Conservation (phyloP, 2,329 filamentous ascomycete species). For the Whalleya microplaca region DNA sequence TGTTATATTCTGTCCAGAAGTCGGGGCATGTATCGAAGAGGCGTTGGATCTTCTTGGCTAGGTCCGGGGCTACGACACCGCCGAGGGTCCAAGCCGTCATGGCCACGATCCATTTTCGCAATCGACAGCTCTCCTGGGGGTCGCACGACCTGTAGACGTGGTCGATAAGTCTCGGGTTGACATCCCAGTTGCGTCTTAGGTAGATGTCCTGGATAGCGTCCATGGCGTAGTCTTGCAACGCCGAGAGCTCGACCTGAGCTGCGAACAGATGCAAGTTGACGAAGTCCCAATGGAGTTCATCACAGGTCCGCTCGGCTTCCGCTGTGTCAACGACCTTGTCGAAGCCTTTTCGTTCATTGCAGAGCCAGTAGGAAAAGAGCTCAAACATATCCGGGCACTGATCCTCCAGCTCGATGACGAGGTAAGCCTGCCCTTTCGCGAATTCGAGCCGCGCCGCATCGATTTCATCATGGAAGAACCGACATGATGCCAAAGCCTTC, state of each 20-base stretch:
- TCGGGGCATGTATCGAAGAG: conserved; percentile 50
- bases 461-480: conserved; percentile 35
- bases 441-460: conserved; percentile 31
- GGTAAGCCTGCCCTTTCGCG: conserved; percentile 26
- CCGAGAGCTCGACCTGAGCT: conserved; percentile 51
- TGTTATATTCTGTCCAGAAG: conserved; percentile 54
- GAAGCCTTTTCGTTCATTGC: conserved; percentile 31
- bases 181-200: conserved; percentile 61
- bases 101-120: conserved; percentile 63
- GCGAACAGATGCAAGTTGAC: conserved; percentile 63
- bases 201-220: conserved; percentile 63
- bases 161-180: conserved; percentile 53
- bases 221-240: conserved; percentile 60
- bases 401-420: conserved; percentile 35
- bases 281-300: conserved; percentile 58
- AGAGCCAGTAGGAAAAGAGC: conserved; percentile 40
- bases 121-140: conserved; percentile 50
- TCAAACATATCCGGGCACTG: conserved; percentile 40
- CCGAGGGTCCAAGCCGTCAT: conserved; percentile 62
- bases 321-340: conserved; percentile 34
- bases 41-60: conserved; percentile 43
- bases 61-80: conserved; percentile 35
- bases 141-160: conserved; percentile 60
- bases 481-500: conserved; percentile 34
- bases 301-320: conserved; percentile 30